Evolutionary conservation across 805 yeast species (phyloP), one percentile per base, ranked within the genome.

Genomic region (Lipomyces starkeyi): DNA sequence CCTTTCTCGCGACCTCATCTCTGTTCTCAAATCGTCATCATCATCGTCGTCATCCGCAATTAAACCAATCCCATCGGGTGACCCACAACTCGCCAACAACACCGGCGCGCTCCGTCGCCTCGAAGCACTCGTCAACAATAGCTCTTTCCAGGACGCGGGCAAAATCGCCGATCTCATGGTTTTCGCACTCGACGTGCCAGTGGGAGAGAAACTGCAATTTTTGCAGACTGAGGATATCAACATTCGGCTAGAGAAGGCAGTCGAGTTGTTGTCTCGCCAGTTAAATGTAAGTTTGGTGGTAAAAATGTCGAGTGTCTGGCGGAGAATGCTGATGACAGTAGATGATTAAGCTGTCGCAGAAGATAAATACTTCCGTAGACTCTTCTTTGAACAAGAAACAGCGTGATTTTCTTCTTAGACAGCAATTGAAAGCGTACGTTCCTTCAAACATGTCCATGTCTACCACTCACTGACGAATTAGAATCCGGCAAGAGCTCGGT

Each of bases 81-180:
- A 40, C 32, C 53, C 59, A 8, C 9, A 5, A 17, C 52, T 59
- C 17, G 59, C 56, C 0, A 25, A 59, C 14, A 62, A 55, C 17
- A 32, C 55, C 7, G 56, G 62, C 35, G 63, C 65, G 52, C 35
- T 65, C 27, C 60, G 69, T 32, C 13, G 73, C 27, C 66, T 74
- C 35, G 69, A 65, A 25, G 25, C 59, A 8, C 52, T 65, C 47
- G 59, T 68, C 59, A 65, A 69, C 53, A 60, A 66, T 17, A 59
- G 68, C 57, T 64, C 66, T 9, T 65, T 65, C 17, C 64, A 69
- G 55, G 71, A 75, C 2, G 72, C 81, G 2, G 76, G 77, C 3
- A 66, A 69, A 55, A 67, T 80, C 29, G 78, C 79, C 1, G 83
- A 80, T 65, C 64, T 80, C 40, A 70, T 80, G 32, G 76, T 76